Evolutionary conservation across 2,329 filamentous ascomycete genomes (phyloP).

Genomic region (Fusarium sp.): DNA sequence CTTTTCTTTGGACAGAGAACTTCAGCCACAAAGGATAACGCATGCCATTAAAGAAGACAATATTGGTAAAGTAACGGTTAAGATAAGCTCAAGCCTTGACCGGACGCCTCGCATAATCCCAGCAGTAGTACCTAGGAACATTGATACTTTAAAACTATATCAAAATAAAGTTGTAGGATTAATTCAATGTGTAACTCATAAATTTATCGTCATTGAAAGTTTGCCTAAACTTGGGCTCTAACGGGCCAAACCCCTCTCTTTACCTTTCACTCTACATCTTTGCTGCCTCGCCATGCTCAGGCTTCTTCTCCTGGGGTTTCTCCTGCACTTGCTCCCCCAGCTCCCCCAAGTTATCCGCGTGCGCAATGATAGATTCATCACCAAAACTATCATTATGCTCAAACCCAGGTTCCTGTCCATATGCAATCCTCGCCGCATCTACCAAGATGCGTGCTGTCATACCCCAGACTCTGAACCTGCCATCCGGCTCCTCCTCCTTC

Average conservation of each 20-base stretch:
- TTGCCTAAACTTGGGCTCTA: background rate
- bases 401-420: slow-evolving; percentile 86
- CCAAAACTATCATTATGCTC: slow-evolving; percentile 73
- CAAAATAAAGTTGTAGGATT: background rate
- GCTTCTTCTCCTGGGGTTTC: slow-evolving; percentile 50
- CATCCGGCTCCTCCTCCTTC: slow-evolving; percentile 62
- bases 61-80: background rate
- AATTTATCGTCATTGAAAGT: background rate
- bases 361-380: slow-evolving; percentile 66
- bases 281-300: slow-evolving; percentile 49
- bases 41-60: slow-evolving; percentile 54
- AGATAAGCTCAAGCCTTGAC: background rate
- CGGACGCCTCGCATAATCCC: background rate
- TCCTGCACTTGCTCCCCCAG: slow-evolving; percentile 58
- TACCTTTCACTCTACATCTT: slow-evolving; percentile 51
- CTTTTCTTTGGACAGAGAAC: slow-evolving; percentile 81
- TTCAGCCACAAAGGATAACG: slow-evolving; percentile 84
- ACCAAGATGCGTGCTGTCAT: slow-evolving; percentile 95
- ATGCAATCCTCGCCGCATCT: slow-evolving; percentile 88
- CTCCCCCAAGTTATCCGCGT: slow-evolving; percentile 62
- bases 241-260: background rate
- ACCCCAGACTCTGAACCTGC: slow-evolving; percentile 88
- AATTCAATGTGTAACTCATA: background rate
- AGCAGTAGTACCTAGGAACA: background rate
- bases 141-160: background rate